Percentiles rank a stretch among this genome's conserved stretches.
phyloP scores from a whole-genome alignment of 2,329 filamentous ascomycete genomes.

The Talaromyces sp. region DNA sequence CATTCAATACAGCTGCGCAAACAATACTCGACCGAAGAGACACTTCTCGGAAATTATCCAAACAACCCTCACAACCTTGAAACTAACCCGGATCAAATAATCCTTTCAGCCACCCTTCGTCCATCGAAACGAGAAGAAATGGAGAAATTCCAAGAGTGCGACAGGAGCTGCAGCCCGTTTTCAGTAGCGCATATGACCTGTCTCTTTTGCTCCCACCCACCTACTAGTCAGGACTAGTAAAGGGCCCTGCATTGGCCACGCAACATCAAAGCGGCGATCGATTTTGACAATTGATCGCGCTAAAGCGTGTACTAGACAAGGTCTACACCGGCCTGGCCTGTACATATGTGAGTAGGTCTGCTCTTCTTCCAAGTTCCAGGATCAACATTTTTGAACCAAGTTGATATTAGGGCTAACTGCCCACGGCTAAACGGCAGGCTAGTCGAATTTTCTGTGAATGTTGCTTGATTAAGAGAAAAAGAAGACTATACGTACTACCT shows the following conservation, averaged over 20 bases:
- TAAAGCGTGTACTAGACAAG: constrained; percentile 8
- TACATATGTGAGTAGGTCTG: not conserved
- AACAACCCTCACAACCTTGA: not conserved
- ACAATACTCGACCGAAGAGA: not conserved
- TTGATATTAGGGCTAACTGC: constrained; percentile 2
- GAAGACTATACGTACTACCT: not conserved
- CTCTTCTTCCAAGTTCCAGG: not conserved
- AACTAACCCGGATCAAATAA: not conserved
- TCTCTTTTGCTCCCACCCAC: not conserved
- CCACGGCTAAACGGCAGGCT: constrained; percentile 9
- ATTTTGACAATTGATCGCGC: not conserved
- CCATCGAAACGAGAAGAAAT: not conserved
- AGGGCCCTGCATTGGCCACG: constrained; percentile 16
- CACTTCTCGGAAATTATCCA: not conserved
- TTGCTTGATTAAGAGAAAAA: not conserved
- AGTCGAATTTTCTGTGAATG: not conserved
- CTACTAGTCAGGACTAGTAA: not conserved
- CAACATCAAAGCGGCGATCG: constrained; percentile 5
- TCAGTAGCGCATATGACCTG: constrained; percentile 16
- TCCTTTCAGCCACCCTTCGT: not conserved
- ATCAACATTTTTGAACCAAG: not conserved
- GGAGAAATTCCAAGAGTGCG: not conserved
- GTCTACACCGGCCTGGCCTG: not conserved
- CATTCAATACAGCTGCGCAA: not conserved
- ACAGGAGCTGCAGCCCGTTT: constrained; percentile 6